Conservation (phyloP, 768 basidiomycete species). For the Floccularia luteovirens region DNA sequence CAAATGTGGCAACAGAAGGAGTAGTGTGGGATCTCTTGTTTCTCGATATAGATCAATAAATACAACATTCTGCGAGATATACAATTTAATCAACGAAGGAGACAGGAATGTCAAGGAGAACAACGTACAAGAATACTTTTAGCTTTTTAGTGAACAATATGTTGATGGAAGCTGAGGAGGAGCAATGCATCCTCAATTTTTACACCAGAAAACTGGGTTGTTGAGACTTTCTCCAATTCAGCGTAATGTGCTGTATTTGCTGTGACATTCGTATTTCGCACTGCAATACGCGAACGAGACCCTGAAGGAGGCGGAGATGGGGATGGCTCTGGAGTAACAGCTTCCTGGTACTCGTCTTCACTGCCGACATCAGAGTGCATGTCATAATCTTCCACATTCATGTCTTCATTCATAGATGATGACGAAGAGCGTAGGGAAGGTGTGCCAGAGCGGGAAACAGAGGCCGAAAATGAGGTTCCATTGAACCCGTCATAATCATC, state of each 20-base stretch:
- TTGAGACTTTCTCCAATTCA: slow-evolving; percentile 40
- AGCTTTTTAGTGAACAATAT: slow-evolving; percentile 41
- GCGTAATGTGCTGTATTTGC: slow-evolving; percentile 17
- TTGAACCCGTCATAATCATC: slow-evolving; percentile 40
- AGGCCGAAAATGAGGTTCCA: slow-evolving; percentile 26
- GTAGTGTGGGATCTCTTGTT: no score
- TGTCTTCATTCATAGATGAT: slow-evolving; percentile 36
- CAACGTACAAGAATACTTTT: slow-evolving; percentile 11
- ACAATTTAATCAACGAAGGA: neutral
- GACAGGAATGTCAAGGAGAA: neutral
- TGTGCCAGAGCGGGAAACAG: slow-evolving; percentile 45
- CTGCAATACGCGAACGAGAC: slow-evolving; percentile 18
- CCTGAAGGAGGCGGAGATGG: slow-evolving; percentile 21
- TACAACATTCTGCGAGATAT: neutral
- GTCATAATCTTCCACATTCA: slow-evolving; percentile 46
- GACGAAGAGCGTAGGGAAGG: slow-evolving; percentile 46
- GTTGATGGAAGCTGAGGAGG: slow-evolving; percentile 68
- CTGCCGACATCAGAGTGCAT: slow-evolving; percentile 49
- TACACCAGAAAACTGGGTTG: slow-evolving; percentile 41
- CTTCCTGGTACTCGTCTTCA: slow-evolving; percentile 70
- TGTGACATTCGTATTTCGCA: slow-evolving; percentile 7
- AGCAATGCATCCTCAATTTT: slow-evolving; percentile 70
- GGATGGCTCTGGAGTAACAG: slow-evolving; percentile 56
- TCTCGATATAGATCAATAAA: neutral
- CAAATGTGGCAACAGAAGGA: no score